Conservation (phyloP, 257 asterid species). For the Primulina tabacum region DNA sequence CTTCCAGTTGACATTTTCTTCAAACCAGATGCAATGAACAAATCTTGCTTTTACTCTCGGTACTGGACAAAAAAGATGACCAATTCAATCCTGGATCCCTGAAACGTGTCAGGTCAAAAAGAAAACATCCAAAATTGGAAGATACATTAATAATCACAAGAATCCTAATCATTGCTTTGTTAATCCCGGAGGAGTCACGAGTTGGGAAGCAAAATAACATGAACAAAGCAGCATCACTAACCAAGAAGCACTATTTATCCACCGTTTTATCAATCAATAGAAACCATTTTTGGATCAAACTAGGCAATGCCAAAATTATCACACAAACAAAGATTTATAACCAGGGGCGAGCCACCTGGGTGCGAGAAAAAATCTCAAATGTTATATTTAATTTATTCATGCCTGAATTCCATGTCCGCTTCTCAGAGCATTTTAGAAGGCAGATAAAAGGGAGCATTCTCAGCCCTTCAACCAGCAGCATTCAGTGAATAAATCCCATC, state of each 20-base stretch:
- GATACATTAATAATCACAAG: background rate
- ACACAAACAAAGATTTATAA: background rate
- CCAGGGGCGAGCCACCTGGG: no score
- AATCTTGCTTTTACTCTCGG: constrained; percentile 14
- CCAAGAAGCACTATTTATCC: constrained; percentile 17
- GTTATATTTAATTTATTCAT: no score
- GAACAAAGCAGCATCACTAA: background rate
- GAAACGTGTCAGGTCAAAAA: constrained; percentile 26
- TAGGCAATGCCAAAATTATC: constrained; percentile 18
- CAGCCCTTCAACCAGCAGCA: constrained; percentile 20
- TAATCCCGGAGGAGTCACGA: background rate
- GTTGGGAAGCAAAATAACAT: constrained; percentile 19
- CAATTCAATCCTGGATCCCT: constrained; percentile 53
- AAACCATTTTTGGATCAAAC: constrained; percentile 20
- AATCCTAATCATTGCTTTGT: background rate
- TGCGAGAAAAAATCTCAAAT: background rate
- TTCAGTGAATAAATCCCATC: constrained; percentile 19
- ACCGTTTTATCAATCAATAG: constrained; percentile 16
- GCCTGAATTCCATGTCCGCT: background rate
- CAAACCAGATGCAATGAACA: constrained; percentile 16
- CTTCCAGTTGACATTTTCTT: constrained; percentile 58
- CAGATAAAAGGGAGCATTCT: constrained; percentile 3
- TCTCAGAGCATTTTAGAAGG: constrained; percentile 20
- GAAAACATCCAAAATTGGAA: constrained; percentile 26
- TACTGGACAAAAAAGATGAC: constrained; percentile 25